Evolutionary conservation across 495 filamentous ascomycete genomes (phyloP).

Genomic region (Aspergillus mulundensis): DNA sequence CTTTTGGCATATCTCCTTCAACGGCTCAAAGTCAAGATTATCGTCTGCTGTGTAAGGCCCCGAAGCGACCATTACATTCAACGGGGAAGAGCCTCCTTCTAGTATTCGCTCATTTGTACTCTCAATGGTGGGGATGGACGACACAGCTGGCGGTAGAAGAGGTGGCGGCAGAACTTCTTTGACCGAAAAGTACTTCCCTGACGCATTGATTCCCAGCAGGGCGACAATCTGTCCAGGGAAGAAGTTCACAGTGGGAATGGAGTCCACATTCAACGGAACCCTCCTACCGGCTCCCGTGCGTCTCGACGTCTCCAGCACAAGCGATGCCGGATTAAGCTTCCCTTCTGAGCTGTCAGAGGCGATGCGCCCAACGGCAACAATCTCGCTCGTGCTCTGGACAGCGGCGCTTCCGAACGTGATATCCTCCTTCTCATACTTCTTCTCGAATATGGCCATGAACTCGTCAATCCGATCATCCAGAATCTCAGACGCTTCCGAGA

Average conservation of each 20-base stretch:
- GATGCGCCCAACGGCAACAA: constrained; percentile 87
- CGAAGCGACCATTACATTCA: constrained; percentile 72
- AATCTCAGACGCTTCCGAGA: constrained; percentile 86
- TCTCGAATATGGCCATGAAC: constrained; percentile 67
- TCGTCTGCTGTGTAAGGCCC: constrained; percentile 91
- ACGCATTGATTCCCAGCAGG: constrained; percentile 78
- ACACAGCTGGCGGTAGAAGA: constrained; percentile 63
- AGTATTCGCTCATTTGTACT: constrained; percentile 62
- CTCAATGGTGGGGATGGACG: constrained; percentile 55
- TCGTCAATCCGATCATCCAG: constrained; percentile 94
- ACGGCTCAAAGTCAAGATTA: constrained; percentile 81
- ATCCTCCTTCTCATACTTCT: constrained; percentile 70
- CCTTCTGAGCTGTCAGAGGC: constrained; percentile 80
- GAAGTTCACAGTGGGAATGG: constrained; percentile 69
- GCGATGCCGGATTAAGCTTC: constrained; percentile 73
- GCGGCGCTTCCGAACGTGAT: constrained; percentile 84
- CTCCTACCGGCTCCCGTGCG: constrained; percentile 78
- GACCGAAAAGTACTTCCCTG: constrained; percentile 78
- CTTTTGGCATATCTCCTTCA: constrained; percentile 73
- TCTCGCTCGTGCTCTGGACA: constrained; percentile 75
- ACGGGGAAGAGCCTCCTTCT: constrained; percentile 55
- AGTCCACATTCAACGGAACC: constrained; percentile 72
- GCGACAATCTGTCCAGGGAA: constrained; percentile 95
- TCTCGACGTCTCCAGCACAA: constrained; percentile 83
- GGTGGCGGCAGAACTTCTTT: constrained; percentile 72